phyloP scores from a whole-genome alignment of 768 basidiomycete species.

The Tricholomella constricta region DNA sequence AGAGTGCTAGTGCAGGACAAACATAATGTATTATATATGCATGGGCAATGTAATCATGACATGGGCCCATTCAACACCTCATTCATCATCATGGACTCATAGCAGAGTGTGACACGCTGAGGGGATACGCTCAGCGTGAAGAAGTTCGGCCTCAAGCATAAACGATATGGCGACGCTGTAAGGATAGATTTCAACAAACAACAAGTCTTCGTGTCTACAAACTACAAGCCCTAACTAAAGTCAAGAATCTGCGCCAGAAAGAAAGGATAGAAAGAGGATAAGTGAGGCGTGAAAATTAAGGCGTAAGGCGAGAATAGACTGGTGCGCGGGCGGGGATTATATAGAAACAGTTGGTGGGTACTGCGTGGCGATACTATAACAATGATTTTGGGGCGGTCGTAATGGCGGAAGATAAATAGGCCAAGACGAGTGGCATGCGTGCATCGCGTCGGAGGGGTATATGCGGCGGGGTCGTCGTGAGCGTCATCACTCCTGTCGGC shows the following conservation, averaged over 20 bases:
- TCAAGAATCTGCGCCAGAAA: conserved; percentile 1
- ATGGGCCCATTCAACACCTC: no score
- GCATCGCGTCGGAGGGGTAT: conserved; percentile 7
- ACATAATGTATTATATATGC: no score
- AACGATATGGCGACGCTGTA: not conserved
- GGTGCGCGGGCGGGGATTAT: conserved; percentile 5
- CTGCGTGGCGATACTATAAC: conserved; percentile 10
- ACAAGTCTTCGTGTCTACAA: conserved; percentile 4
- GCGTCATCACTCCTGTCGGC: conserved; percentile 52
- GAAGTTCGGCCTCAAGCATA: no score
- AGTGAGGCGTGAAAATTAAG: conserved; percentile 5
- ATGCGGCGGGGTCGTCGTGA: not conserved
- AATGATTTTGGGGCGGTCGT: conserved; percentile 2
- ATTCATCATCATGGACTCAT: no score
- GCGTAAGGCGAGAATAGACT: conserved; percentile 1
- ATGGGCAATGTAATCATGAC: no score
- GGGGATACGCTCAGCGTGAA: no score
- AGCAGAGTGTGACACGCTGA: no score
- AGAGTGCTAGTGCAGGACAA: no score
- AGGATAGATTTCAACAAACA: not conserved
- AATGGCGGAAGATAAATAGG: not conserved
- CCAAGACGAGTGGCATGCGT: not conserved
- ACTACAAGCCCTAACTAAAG: conserved; percentile 10
- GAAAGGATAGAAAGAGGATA: not conserved
- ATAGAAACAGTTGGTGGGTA: conserved; percentile 6